Evolutionary conservation across 1,139 yeast genomes (phyloP).

Genomic region (Debaryomyces subglobosus): DNA sequence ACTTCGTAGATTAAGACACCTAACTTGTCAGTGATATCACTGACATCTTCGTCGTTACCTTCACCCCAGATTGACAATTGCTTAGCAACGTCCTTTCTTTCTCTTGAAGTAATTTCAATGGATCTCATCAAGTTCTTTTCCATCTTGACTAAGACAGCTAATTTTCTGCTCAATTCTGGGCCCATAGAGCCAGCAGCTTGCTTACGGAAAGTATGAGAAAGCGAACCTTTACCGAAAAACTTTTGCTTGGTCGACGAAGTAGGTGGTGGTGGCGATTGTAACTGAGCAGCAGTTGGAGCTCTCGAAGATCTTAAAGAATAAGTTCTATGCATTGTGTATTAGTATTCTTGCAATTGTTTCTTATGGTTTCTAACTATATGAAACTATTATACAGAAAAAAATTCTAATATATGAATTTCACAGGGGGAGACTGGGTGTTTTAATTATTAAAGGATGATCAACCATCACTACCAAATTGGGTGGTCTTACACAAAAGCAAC

Average conservation of each 20-base stretch:
- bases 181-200: conserved; percentile 75
- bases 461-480: conserved; percentile 3
- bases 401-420: conserved; percentile 1
- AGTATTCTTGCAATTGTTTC: not conserved
- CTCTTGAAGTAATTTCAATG: conserved; percentile 74
- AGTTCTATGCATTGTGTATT: conserved; percentile 68
- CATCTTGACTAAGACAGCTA: conserved; percentile 77
- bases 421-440: conserved; percentile 7
- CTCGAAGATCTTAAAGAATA: conserved; percentile 77
- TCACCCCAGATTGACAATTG: conserved; percentile 87
- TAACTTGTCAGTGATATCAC: conserved; percentile 83
- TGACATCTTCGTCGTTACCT: conserved; percentile 79
- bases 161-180: conserved; percentile 76
- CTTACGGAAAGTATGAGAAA: conserved; percentile 68
- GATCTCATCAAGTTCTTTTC: conserved; percentile 83
- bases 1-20: conserved; percentile 81
- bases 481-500: conserved; percentile 7
- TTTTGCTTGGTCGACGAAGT: conserved; percentile 67
- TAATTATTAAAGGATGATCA: conserved; percentile 7
- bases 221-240: conserved; percentile 74
- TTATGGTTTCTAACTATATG: not conserved
- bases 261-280: conserved; percentile 82
- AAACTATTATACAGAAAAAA: conserved; percentile 4
- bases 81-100: conserved; percentile 81
- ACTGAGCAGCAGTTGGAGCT: conserved; percentile 82